Percentiles rank a stretch among this genome's conserved stretches.
These are phyloP conservation scores for Botryococcus braunii DNA, from an alignment of 163 green algal species.

Conservation along the genomic window DNA sequence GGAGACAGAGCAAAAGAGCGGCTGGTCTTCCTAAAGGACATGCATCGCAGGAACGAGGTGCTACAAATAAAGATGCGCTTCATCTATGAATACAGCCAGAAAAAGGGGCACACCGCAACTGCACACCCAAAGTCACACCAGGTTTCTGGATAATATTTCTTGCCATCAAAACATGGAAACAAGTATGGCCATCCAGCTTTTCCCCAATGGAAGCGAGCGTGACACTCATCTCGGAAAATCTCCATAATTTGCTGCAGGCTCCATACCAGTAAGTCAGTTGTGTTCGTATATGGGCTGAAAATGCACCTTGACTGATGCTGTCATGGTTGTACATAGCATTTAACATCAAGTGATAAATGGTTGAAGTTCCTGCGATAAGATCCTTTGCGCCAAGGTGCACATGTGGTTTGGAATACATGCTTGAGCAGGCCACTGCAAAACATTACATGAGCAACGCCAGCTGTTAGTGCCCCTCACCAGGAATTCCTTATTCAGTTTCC, in stretches of 20 bases:
- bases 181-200: slow-evolving; percentile 66
- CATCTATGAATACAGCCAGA: too few relatives aligned
- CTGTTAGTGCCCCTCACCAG: slow-evolving; percentile 21
- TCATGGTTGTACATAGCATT: not conserved
- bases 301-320: not conserved
- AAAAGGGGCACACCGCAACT: slow-evolving; percentile 21
- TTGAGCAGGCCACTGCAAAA: not conserved
- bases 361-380: not conserved
- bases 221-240: slow-evolving; percentile 37
- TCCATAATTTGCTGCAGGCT: slow-evolving; percentile 10
- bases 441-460: not conserved
- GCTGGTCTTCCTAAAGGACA: too few relatives aligned
- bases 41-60: too few relatives aligned
- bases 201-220: slow-evolving; percentile 73
- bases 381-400: not conserved
- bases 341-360: not conserved
- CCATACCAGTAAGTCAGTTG: not conserved
- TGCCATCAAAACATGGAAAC: slow-evolving; percentile 63
- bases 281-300: not conserved
- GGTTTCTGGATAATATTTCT: slow-evolving; percentile 52
- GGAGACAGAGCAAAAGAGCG: too few relatives aligned
- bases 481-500: slow-evolving; percentile 53
- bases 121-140: slow-evolving; percentile 92
- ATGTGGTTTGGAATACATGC: not conserved
- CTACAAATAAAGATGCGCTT: too few relatives aligned